phyloP scores from a whole-genome alignment of 2,329 filamentous ascomycete species.

The Venturia effusa region DNA sequence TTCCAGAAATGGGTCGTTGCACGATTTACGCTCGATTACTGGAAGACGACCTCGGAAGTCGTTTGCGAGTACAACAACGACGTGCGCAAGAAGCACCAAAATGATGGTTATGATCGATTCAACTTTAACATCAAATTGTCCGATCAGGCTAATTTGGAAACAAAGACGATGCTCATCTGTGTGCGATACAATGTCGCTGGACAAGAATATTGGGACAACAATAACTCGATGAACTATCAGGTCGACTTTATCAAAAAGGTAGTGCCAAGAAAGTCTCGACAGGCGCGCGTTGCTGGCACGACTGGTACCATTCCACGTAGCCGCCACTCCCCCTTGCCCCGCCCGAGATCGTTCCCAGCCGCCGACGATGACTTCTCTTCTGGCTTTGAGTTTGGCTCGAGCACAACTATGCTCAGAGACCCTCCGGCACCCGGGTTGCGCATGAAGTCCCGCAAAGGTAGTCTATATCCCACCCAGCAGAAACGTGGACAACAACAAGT shows the following conservation, averaged over 20 bases:
- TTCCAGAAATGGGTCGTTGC: conserved; percentile 86
- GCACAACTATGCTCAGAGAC: conserved; percentile 44
- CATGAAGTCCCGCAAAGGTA: conserved; percentile 49
- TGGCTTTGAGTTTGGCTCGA: conserved; percentile 37
- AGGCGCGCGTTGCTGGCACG: conserved; percentile 26
- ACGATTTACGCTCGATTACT: conserved; percentile 93
- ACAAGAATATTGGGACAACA: conserved; percentile 93
- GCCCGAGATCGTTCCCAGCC: conserved; percentile 42
- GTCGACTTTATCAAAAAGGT: conserved; percentile 81
- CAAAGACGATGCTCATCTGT: conserved; percentile 87
- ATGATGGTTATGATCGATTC: conserved; percentile 73
- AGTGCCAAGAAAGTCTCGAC: conserved; percentile 37
- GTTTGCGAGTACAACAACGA: conserved; percentile 78
- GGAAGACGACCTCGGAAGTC: conserved; percentile 96
- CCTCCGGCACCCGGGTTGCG: conserved; percentile 48
- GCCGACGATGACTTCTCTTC: conserved; percentile 59
- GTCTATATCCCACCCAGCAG: conserved; percentile 45
- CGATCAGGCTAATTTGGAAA: conserved; percentile 81
- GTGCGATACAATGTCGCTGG: conserved; percentile 78
- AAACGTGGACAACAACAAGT: not conserved
- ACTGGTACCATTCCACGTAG: conserved; percentile 39
- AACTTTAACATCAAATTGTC: conserved; percentile 88
- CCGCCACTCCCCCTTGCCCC: conserved; percentile 31
- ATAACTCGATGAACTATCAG: conserved; percentile 76
- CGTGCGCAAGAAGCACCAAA: conserved; percentile 53